Percentiles rank a stretch among this genome's conserved stretches.
Evolutionary conservation across 2,329 filamentous ascomycete species (phyloP).

Genomic region (Sodiomyces alkalinus): DNA sequence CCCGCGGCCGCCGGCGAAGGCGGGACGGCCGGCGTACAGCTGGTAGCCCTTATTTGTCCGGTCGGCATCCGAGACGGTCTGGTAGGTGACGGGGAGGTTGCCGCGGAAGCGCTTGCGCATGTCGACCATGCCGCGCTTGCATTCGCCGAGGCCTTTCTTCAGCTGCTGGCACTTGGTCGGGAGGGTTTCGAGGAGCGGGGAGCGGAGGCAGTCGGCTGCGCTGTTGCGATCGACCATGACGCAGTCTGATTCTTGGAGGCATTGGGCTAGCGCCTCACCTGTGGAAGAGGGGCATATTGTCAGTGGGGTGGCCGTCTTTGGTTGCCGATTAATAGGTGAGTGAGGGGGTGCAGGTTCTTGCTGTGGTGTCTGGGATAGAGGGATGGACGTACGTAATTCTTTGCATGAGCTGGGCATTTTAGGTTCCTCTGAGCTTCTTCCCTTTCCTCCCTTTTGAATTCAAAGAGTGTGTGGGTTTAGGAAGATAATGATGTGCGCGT

Average conservation of each 20-base stretch:
- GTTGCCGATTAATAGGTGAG: conserved; percentile 2
- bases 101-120: conserved; percentile 98
- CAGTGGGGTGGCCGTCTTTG: conserved; percentile 1
- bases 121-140: conserved; percentile 90
- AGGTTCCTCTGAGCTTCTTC: too few species aligned
- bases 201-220: conserved; percentile 75
- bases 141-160: conserved; percentile 84
- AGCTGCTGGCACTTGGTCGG: conserved; percentile 84
- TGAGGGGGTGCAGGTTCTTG: conserved; percentile 1
- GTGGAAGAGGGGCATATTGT: conserved; percentile 6
- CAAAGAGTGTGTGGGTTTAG: conserved; percentile 16
- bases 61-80: conserved; percentile 45
- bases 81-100: conserved; percentile 68
- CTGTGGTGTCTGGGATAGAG: too few species aligned
- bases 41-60: conserved; percentile 46
- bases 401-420: conserved; percentile 97
- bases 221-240: conserved; percentile 83
- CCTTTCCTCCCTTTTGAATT: too few species aligned
- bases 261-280: conserved; percentile 87
- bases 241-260: conserved; percentile 92
- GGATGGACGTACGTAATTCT: conserved; percentile 64
- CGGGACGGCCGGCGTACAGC: conserved; percentile 64
- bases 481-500: background rate
- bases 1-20: conserved; percentile 48
- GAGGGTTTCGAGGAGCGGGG: conserved; percentile 66